Evolutionary conservation across 208 protist genomes (phyloP), one percentile per base, ranked within the genome.

Genomic region (Crithidia fasciculata): DNA sequence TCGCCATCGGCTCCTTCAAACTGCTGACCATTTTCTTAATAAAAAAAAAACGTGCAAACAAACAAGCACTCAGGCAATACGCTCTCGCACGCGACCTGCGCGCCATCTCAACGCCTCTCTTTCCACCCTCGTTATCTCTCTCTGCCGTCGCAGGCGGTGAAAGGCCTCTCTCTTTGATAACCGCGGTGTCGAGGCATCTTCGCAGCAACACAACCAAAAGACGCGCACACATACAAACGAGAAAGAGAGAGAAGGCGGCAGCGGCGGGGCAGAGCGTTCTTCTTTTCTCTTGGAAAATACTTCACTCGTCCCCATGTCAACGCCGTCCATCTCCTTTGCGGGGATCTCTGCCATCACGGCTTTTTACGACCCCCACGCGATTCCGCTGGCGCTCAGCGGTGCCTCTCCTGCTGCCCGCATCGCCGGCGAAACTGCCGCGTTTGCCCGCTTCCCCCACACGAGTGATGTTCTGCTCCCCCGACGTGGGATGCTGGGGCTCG

Each of bases 291-390:
- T 28, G 36, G 2, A 47, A 49, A 18, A 13, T 64, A 40, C 41
- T 7, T 10, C 50, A 37, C 8, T 8, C 49, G 72, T 65, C 55
- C 3, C 39, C 7, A 16, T n/a, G n/a, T 28, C 15, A 41, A 39
- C 63, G 16, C 36, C 50, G 44, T 43, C 1, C 28, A 28, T 28
- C 1, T 28, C 57, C 8, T 54, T 62, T 61, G 47, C 39, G 4
- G 73, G 55, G 13, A 4, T 78, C 15, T 49, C n/a, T 47, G 58
- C 66, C 16, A 78, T 78, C 66, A 49, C 73, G n/a, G 16, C 18
- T 15, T 61, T 56, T 43, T 78, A 53, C 49, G 66, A 66, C 7
- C 36, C 59, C 13, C 8, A 37, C 9, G 39, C 39, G 9, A 19
- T 68, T 8, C 73, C 73, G n/a, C 65, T 72, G 18, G 65, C 66